Percentiles rank a stretch among this genome's conserved stretches.
These are phyloP conservation scores for Gossypium rotundifolium DNA, from an alignment of 345 rosid species.

Conservation along the genomic window DNA sequence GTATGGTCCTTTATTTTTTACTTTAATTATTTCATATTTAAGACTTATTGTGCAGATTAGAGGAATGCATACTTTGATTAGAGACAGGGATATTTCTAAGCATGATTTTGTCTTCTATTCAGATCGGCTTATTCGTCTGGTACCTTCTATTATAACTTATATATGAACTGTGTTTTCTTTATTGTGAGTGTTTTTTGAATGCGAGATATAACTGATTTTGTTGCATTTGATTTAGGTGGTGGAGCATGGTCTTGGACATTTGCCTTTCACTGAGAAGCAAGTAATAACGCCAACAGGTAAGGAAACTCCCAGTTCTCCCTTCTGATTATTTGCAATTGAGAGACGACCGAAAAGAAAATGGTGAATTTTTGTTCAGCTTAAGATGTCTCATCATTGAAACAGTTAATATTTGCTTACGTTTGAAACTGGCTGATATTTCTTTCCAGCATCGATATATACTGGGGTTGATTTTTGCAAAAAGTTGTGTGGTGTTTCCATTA, in stretches of 20 bases:
- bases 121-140: slow-evolving; percentile 94
- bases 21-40: slow-evolving; percentile 16
- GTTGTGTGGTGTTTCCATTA: slow-evolving; percentile 91
- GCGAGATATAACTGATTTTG: slow-evolving; percentile 8
- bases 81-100: slow-evolving; percentile 89
- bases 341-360: neutral
- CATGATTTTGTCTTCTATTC: slow-evolving; percentile 98
- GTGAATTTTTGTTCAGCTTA: neutral
- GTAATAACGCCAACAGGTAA: slow-evolving; percentile 89
- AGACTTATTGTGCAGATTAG: slow-evolving; percentile 59
- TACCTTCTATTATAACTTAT: slow-evolving; percentile 25
- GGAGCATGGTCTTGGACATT: slow-evolving; percentile 95
- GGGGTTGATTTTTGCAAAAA: slow-evolving; percentile 99
- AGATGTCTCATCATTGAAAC: neutral
- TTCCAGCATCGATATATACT: slow-evolving; percentile 68
- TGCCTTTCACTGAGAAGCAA: slow-evolving; percentile 97
- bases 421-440: slow-evolving; percentile 10
- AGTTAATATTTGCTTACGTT: neutral
- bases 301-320: neutral
- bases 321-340: neutral
- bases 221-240: slow-evolving; percentile 61
- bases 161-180: slow-evolving; percentile 4
- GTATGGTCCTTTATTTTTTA: neutral
- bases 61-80: slow-evolving; percentile 99
- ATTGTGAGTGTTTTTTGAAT: neutral